Conservation (phyloP, 768 basidiomycete genomes). For the Hydnomerulius pinastri region DNA sequence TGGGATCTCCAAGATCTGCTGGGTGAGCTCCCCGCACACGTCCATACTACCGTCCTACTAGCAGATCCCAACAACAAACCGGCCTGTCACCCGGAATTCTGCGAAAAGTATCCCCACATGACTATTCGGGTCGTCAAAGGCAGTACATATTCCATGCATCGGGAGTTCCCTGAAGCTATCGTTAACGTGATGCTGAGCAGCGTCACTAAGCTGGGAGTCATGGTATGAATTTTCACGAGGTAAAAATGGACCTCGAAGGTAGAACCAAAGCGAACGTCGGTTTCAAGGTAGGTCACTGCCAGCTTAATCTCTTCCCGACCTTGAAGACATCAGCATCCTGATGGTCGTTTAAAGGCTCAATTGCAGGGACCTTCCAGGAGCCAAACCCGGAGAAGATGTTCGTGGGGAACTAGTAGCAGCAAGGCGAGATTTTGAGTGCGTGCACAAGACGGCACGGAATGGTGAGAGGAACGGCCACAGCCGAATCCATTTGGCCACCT, state of each 20-base stretch:
- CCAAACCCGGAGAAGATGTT: background rate
- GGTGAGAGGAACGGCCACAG: constrained; percentile 14
- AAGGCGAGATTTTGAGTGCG: no score
- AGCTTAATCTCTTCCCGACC: constrained; percentile 66
- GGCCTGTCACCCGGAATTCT: background rate
- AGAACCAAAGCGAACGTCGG: constrained; percentile 83
- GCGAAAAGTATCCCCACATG: background rate
- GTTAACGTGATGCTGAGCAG: background rate
- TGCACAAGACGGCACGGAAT: background rate
- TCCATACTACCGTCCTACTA: background rate
- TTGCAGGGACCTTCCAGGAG: background rate
- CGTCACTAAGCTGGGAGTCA: background rate
- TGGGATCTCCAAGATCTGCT: constrained; percentile 2
- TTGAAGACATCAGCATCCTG: constrained; percentile 31
- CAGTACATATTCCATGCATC: background rate
- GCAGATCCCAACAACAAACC: constrained; percentile 2
- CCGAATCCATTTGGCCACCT: constrained; percentile 16
- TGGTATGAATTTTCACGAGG: constrained; percentile 17
- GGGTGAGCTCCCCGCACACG: background rate
- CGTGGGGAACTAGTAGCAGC: background rate
- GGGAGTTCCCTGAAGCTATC: constrained; percentile 1
- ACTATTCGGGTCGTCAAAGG: background rate
- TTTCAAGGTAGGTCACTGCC: constrained; percentile 79
- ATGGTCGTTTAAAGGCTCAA: background rate
- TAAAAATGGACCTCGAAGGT: constrained; percentile 76